Conservation (phyloP, 1,139 yeast genomes). For the Lodderomyces metapsilosis region DNA sequence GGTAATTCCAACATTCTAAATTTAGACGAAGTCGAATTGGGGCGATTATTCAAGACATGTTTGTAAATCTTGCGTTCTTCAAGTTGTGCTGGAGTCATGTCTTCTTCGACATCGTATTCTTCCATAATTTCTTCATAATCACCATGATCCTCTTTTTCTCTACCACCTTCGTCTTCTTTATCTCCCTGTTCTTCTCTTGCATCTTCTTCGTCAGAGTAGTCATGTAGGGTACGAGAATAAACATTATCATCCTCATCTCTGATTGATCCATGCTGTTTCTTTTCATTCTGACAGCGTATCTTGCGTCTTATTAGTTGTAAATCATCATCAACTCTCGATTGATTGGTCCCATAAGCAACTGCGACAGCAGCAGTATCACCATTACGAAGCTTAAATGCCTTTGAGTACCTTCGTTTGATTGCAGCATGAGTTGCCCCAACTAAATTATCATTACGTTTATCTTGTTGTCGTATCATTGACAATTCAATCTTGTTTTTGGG, state of each 20-base stretch:
- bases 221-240: background rate
- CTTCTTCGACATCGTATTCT: constrained; percentile 13
- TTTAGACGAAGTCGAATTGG: background rate
- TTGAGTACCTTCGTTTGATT: constrained; percentile 9
- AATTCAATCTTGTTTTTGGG: constrained; percentile 35
- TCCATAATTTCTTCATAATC: constrained; percentile 10
- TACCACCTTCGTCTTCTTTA: constrained; percentile 8
- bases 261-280: background rate
- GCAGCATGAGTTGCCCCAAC: constrained; percentile 3
- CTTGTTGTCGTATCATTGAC: constrained; percentile 25
- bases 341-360: background rate
- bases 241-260: background rate
- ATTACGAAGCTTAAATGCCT: background rate
- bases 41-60: background rate
- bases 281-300: background rate
- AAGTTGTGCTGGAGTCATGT: constrained; percentile 8
- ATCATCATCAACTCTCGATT: background rate
- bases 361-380: constrained; percentile 3
- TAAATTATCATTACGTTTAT: constrained; percentile 6
- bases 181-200: too few species aligned
- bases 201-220: constrained; percentile 15
- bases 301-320: background rate
- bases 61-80: constrained; percentile 5
- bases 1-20: constrained; percentile 22
- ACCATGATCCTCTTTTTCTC: constrained; percentile 1